Percentiles rank a stretch among this genome's conserved stretches.
Conservation (phyloP, 140 eudicot genomes). For the Anethum foeniculum region DNA sequence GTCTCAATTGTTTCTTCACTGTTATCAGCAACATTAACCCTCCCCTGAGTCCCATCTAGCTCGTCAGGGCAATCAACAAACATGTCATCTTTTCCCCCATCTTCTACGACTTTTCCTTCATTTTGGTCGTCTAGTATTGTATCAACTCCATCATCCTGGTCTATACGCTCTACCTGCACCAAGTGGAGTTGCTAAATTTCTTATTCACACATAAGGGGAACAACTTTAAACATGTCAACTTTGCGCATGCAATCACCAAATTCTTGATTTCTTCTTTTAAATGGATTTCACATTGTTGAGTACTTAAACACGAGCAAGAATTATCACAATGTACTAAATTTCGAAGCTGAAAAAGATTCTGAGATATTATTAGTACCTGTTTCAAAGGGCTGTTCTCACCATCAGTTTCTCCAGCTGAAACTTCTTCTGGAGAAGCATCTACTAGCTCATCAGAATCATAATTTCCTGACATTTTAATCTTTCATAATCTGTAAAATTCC, state of each 20-base stretch:
- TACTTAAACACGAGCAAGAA: neutral
- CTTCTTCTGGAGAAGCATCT: constrained; percentile 34
- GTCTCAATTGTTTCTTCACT: constrained; percentile 22
- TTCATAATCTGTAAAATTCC: constrained; percentile 24
- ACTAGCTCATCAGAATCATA: constrained; percentile 33
- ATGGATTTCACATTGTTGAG: neutral
- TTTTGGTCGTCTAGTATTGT: constrained; percentile 26
- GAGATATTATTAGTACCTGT: constrained; percentile 23
- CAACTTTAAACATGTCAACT: neutral
- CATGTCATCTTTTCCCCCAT: constrained; percentile 75
- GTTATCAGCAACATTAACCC: constrained; percentile 22
- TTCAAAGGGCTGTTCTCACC: constrained; percentile 23
- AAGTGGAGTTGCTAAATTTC: neutral
- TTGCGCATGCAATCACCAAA: neutral
- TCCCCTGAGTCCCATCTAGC: constrained; percentile 26
- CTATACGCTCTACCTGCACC: constrained; percentile 39
- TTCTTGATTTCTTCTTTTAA: neutral
- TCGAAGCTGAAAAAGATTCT: neutral
- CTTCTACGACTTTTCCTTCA: constrained; percentile 46
- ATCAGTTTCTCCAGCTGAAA: constrained; percentile 18
- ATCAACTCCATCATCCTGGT: constrained; percentile 47
- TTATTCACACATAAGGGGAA: neutral
- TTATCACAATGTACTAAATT: neutral
- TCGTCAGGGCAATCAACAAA: constrained; percentile 96
- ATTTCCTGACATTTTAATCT: constrained; percentile 52